Evolutionary conservation across 345 rosid species (phyloP), one percentile per base, ranked within the genome.

Genomic region (Clausena lansium): DNA sequence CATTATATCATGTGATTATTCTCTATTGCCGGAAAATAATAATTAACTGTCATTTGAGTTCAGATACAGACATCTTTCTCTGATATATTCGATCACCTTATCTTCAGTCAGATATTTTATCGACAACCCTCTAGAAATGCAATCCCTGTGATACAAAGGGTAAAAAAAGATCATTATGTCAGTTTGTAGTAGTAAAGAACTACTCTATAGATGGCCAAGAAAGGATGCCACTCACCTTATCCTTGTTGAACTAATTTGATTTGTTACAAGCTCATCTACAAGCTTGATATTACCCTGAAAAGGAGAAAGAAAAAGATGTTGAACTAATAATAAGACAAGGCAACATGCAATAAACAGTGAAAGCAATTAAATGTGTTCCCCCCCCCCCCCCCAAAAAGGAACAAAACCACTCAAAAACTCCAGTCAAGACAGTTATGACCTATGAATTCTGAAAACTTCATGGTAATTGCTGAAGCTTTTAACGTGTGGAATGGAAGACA

Each of bases 181-280:
- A 70, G 38, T 67, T 38, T 14, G 7, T 58, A 25, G 50, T 59
- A 39, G 9, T 71, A 28, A 15, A 19, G 15, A 45, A 45, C 50
- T 45, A 39, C 58, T 20, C 15, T 59, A 25, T 39, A 1, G 24
- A 59, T 54, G 39, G 47, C 39, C 15, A 1, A 33, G n/a, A 62
- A 47, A 24, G 33, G 54, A 9, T 13, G 13, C 76, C 11, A 59
- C 58, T 33, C 67, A 92, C 98, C 98, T 93, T 71, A 93, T 75
- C 86, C 91, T 85, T 35, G 95, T 87, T 59, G 98, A 96, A 84
- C 99, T 96, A 52, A 96, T 90, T 83, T 84, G 88, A 84, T 96
- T 96, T 39, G 95, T 93, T 14, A 92, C 91, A 20, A 83, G 68
- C 64, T 96, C 94, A 65, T 91, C 82, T 47, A 91, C 92, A 19